Evolutionary conservation across 2,329 filamentous ascomycete species (phyloP).

Genomic region (Mariannaea sp.): DNA sequence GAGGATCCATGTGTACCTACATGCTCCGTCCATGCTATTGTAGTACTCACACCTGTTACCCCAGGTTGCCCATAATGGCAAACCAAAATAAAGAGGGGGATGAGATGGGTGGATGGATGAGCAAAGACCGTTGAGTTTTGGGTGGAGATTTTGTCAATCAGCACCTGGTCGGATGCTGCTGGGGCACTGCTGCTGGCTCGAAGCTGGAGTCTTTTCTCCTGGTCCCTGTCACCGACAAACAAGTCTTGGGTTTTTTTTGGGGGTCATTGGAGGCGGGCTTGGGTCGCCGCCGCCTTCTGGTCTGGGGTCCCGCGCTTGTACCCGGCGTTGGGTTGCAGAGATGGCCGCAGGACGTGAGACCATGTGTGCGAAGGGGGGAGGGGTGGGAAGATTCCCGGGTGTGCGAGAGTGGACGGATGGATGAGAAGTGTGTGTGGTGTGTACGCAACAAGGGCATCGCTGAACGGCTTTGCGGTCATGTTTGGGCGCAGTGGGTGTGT

Average conservation of each 20-base stretch:
- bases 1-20: too few relatives aligned
- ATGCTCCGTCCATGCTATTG: too few relatives aligned
- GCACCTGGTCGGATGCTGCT: conserved; percentile 18
- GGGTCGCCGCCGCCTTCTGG: conserved; percentile 28
- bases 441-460: conserved; percentile 1
- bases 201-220: neutral
- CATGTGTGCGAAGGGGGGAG: conserved; percentile 4
- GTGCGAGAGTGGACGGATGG: conserved; percentile 2
- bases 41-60: too few relatives aligned
- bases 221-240: conserved; percentile 6
- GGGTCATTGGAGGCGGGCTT: conserved; percentile 12
- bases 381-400: conserved; percentile 1
- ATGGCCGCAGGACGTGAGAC: conserved; percentile 6
- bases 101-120: conserved; percentile 10
- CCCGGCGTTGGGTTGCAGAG: conserved; percentile 46
- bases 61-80: too few relatives aligned
- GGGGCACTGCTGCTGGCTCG: conserved; percentile 13
- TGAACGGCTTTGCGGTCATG: neutral
- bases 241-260: conserved; percentile 17
- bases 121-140: neutral
- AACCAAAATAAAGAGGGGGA: neutral
- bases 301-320: conserved; percentile 44
- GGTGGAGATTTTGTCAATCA: conserved; percentile 20
- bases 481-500: neutral
- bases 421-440: conserved; percentile 5